Evolutionary conservation across 2,329 filamentous ascomycete genomes (phyloP).

Genomic region (Colletotrichum horii): DNA sequence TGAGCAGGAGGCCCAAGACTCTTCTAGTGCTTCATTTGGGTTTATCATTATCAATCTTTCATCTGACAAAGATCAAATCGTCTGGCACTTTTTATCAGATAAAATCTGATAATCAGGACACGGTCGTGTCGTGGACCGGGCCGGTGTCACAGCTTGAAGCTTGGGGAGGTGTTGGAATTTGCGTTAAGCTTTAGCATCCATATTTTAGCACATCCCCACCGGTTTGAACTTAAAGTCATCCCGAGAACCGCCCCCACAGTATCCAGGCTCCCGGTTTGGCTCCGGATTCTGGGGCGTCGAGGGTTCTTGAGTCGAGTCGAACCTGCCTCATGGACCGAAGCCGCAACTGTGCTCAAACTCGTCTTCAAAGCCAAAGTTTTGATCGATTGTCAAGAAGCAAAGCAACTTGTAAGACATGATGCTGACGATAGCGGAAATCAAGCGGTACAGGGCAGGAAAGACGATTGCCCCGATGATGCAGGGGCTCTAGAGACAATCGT

Average conservation of each 20-base stretch:
- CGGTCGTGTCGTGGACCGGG: neutral
- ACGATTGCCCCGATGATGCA: neutral
- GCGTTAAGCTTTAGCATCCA: neutral
- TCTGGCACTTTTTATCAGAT: neutral
- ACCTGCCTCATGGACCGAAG: neutral
- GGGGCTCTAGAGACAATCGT: neutral
- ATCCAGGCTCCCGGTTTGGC: neutral
- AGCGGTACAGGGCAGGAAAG: neutral
- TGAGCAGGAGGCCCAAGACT: neutral
- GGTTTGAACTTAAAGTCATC: neutral
- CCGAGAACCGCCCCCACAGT: neutral
- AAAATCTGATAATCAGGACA: neutral
- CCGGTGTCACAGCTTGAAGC: neutral
- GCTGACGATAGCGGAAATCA: neutral
- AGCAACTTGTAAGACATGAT: neutral
- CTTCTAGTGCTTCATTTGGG: neutral
- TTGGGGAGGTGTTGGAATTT: neutral
- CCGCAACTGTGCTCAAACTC: neutral
- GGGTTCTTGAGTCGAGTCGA: neutral
- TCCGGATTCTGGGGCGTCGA: neutral
- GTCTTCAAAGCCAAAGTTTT: neutral
- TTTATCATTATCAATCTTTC: neutral
- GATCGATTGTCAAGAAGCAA: neutral
- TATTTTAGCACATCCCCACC: neutral
- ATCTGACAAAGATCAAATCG: neutral